Percentiles rank a stretch among this genome's conserved stretches.
These are phyloP conservation scores for Talaromyces sp. DNA, from an alignment of 2,329 filamentous ascomycete genomes.

Conservation along the genomic window DNA sequence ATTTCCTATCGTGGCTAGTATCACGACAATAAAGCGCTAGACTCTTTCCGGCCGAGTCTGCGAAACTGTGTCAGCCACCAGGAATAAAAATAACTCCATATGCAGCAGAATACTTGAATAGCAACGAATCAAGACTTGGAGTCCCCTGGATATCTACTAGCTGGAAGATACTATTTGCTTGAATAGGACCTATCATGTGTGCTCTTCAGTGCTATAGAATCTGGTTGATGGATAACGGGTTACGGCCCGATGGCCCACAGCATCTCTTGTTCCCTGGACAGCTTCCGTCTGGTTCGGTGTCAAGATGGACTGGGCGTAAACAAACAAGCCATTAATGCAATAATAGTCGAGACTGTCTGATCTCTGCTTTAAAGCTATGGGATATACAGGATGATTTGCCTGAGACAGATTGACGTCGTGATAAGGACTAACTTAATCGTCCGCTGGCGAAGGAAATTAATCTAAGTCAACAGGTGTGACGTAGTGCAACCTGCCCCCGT, in stretches of 20 bases:
- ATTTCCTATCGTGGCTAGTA: background rate
- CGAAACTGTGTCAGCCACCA: background rate
- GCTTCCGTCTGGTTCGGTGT: background rate
- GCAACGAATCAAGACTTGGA: background rate
- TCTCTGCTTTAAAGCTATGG: background rate
- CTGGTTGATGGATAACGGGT: background rate
- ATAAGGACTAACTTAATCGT: background rate
- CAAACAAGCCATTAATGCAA: background rate
- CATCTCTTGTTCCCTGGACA: background rate
- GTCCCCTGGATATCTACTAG: background rate
- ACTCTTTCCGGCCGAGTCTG: background rate
- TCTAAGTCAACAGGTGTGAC: background rate
- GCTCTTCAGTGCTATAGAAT: background rate
- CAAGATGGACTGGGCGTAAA: background rate
- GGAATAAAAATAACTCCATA: background rate
- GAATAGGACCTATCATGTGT: background rate
- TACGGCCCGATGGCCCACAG: slow-evolving; percentile 2
- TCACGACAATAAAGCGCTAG: background rate
- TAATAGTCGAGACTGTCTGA: background rate
- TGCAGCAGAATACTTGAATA: background rate
- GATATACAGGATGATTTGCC: background rate
- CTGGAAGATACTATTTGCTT: background rate
- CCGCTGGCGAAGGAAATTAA: background rate
- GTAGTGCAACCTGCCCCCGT: background rate
- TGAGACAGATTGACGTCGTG: background rate